Conservation (phyloP, 176 grass and related monocot species). For the Otatea glauca region DNA sequence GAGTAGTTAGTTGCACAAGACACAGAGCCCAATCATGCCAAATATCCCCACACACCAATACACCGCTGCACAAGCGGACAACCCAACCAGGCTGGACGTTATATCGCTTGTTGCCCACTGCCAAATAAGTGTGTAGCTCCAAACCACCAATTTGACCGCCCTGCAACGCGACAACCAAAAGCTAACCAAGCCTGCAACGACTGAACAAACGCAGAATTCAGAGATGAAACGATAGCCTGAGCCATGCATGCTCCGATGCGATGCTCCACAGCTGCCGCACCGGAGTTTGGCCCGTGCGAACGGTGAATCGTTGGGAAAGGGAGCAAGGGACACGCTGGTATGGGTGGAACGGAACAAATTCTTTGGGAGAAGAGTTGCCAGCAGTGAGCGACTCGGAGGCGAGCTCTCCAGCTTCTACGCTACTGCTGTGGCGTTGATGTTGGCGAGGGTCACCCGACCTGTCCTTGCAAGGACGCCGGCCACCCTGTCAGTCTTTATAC, state of each 20-base stretch:
- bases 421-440: background rate
- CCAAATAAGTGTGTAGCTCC: background rate
- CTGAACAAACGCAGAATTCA: background rate
- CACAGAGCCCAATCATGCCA: slow-evolving; percentile 17
- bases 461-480: slow-evolving; percentile 13
- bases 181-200: background rate
- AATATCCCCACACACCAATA: background rate
- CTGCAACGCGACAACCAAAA: background rate
- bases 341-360: background rate
- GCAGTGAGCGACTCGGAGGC: background rate
- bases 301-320: background rate
- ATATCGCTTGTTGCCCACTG: background rate
- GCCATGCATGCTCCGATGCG: background rate
- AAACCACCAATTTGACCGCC: background rate
- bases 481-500: slow-evolving; percentile 32
- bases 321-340: background rate
- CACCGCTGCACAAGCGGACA: slow-evolving; percentile 1
- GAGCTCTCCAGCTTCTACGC: too few species aligned
- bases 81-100: slow-evolving; percentile 21
- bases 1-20: background rate
- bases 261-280: background rate
- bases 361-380: background rate
- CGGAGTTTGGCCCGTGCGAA: background rate
- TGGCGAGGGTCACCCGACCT: background rate
- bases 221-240: background rate